Evolutionary conservation across 2,329 filamentous ascomycete genomes (phyloP).

Genomic region (Trichoderma citrinoviride): DNA sequence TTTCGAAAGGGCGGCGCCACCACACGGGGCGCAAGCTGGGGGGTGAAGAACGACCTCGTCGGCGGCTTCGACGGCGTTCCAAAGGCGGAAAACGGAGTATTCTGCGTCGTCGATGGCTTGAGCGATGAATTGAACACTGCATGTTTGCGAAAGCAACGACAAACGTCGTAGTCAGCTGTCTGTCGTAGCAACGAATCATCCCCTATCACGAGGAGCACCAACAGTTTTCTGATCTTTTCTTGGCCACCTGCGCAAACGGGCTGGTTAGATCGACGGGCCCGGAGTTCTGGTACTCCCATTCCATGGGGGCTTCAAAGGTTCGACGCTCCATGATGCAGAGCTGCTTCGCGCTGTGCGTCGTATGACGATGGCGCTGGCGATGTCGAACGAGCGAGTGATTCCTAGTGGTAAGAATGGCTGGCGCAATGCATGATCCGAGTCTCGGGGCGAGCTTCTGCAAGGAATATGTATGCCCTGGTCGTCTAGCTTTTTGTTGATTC

Average conservation of each 20-base stretch:
- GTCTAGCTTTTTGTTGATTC: not conserved
- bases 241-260: constrained; percentile 57
- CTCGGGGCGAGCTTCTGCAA: not conserved
- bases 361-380: not conserved
- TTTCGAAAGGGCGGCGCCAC: constrained; percentile 58
- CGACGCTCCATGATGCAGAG: constrained; percentile 48
- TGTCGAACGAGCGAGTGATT: not conserved
- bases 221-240: constrained; percentile 43
- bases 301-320: constrained; percentile 61
- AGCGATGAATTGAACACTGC: constrained; percentile 41
- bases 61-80: constrained; percentile 45
- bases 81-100: constrained; percentile 38
- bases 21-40: constrained; percentile 41
- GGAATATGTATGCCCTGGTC: not conserved
- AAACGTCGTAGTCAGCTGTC: not conserved
- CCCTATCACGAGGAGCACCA: constrained; percentile 26
- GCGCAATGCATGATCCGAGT: not conserved
- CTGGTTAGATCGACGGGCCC: constrained; percentile 60
- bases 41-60: constrained; percentile 47
- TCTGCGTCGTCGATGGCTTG: constrained; percentile 34
- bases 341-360: not conserved
- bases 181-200: not conserved
- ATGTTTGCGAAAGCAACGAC: not conserved
- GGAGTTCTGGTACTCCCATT: constrained; percentile 61
- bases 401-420: not conserved